Evolutionary conservation across 1,284 basidiomycete species (phyloP), one percentile per base, ranked within the genome.

Genomic region (Leccinum pseudoinsigne): DNA sequence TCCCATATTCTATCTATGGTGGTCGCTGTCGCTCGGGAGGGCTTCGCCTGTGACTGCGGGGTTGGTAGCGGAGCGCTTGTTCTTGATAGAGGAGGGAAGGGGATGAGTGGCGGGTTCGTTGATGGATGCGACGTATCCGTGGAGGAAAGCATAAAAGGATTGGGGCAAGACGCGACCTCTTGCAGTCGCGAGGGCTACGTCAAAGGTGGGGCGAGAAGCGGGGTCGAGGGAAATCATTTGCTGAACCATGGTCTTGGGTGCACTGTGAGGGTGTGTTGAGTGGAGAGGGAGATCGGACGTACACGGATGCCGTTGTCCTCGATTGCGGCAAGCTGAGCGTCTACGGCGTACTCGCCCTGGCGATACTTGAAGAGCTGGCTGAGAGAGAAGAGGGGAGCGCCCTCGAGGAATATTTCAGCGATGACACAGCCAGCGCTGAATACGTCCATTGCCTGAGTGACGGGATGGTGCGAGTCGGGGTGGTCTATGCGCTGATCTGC

Each of bases 401-500:
- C 97, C 73, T 99, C 97, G 51, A 96, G 83, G 81, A 97, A 99
- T 64, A 99, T 84, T 77, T 99, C 97, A 1, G 96, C 94, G 38
- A 99, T 87, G 16, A 98, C 96, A 75, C 97, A 99, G 36, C 97
- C 97, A 0, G 89, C 86, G 65, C 95, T 95, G 73, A 99, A 99
- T 59, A 97, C 93, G 74, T 99, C 97, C 97, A 99, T 99, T 3
- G 93, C 85, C 76, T 99, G 95, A 0, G 94, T 95, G 23, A 99
- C 89, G 68, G 85, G 89, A 65, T 96, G 90, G 65, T 83, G 79
- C 68, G 78, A 79, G 18, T 82, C 81, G 62, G 80, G 77, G 11
- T 84, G 83, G 68, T 79, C 76, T 10, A 81, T 80, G 11, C 84
- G 71, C 63, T 90, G 89, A 51, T 91, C 90, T 1, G 90, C 85